Evolutionary conservation across 2,329 filamentous ascomycete species (phyloP).

Genomic region (Cordyceps cateniannulata): DNA sequence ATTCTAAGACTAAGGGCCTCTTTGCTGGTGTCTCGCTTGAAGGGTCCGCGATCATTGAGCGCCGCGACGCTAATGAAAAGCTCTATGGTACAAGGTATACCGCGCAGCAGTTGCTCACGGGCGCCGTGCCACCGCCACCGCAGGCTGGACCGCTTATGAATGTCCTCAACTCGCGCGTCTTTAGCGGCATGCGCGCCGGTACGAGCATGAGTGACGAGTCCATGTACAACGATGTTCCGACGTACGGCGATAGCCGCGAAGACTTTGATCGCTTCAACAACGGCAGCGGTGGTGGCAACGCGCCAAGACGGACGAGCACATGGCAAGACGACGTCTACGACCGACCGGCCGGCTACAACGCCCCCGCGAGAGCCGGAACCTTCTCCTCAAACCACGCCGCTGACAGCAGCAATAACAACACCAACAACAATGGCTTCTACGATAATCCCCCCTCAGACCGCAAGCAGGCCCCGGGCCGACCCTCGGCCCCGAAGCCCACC

Average conservation of each 20-base stretch:
- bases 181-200: constrained; percentile 56
- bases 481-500: constrained; percentile 82
- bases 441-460: constrained; percentile 37
- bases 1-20: constrained; percentile 95
- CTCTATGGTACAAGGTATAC: constrained; percentile 81
- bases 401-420: constrained; percentile 34
- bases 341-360: constrained; percentile 37
- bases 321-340: constrained; percentile 76
- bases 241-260: constrained; percentile 80
- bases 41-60: constrained; percentile 86
- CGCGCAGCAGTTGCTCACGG: constrained; percentile 74
- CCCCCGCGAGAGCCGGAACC: constrained; percentile 45
- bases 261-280: constrained; percentile 49
- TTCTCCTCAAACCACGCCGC: constrained; percentile 33
- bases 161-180: constrained; percentile 78
- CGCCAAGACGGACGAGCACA: constrained; percentile 56
- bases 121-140: constrained; percentile 69
- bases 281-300: constrained; percentile 19
- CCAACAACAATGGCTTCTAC: constrained; percentile 47
- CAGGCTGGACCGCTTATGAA: constrained; percentile 79
- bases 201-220: constrained; percentile 41
- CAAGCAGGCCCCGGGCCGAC: constrained; percentile 61
- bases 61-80: constrained; percentile 94
- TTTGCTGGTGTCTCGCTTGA: constrained; percentile 95
- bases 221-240: constrained; percentile 91